These are phyloP conservation scores for Gracilaria gracilis DNA, from an alignment of 23 red algal genomes.

Conservation along the genomic window DNA sequence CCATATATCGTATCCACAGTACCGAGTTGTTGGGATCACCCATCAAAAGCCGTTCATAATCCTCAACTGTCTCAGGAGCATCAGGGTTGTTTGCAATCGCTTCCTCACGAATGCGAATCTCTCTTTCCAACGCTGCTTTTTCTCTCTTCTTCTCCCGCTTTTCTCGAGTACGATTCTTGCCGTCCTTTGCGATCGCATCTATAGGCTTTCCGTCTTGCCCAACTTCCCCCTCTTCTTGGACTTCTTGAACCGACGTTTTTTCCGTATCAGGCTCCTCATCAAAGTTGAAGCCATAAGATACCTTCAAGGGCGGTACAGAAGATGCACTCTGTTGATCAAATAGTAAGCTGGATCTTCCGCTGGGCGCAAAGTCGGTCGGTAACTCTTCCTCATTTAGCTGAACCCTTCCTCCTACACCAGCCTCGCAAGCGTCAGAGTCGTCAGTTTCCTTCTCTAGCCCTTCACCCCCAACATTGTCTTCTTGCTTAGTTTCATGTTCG, in stretches of 20 bases:
- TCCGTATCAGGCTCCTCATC: constrained; percentile 12
- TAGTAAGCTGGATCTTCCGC: neutral
- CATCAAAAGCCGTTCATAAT: constrained; percentile 93
- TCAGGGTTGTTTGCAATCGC: constrained; percentile 62
- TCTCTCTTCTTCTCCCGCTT: constrained; percentile 66
- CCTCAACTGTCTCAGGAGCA: constrained; percentile 84
- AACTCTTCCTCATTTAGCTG: neutral
- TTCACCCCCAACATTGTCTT: neutral
- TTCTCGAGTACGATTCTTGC: constrained; percentile 60
- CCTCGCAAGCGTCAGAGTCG: neutral
- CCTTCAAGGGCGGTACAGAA: constrained; percentile 12
- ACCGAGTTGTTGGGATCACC: constrained; percentile 84
- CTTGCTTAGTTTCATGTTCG: neutral
- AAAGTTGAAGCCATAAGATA: constrained; percentile 56
- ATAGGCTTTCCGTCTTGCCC: neutral
- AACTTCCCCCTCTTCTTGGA: neutral
- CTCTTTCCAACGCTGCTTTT: constrained; percentile 50
- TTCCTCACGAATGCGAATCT: constrained; percentile 77
- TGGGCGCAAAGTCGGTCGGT: neutral
- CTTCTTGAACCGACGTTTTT: neutral
- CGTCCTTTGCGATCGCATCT: neutral
- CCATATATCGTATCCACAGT: constrained; percentile 97
- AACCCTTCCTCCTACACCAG: neutral
- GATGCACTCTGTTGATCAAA: neutral
- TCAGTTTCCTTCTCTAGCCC: constrained; percentile 22